Evolutionary conservation across 2,329 filamentous ascomycete genomes (phyloP), one percentile per base, ranked within the genome.

Genomic region (Orbilia javanica): DNA sequence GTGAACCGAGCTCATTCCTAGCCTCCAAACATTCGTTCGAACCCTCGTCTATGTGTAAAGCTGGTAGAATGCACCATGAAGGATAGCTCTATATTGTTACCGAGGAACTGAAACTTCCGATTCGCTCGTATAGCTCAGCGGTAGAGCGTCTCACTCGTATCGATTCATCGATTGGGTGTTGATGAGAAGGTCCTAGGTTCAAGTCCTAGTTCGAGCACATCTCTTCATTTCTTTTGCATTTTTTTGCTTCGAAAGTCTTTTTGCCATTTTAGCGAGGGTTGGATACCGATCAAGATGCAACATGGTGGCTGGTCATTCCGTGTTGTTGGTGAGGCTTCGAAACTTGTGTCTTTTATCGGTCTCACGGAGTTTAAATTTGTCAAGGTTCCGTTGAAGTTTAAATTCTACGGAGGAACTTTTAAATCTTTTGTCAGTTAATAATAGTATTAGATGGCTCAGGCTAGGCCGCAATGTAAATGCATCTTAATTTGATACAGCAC

Each of bases 81-180:
- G 25, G 31, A 4, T 53, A 20, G 15, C 22, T 44, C 25, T 10
- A 68, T 31, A 68, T 68, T 2, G 10, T n/a, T 8, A 42, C 13
- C 7, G 1, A 10, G 1, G 6, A 39, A 2, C 48, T 55, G 64
- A 44, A 39, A 63, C 10, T 42, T 36, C n/a, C 62, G 53, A 67
- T 53, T 55, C 66, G 74, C 74, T 67, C 74, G 67, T 72, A 78
- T 78, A 72, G 74, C 74, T 78, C 74, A 78, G 74, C 74, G 74
- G 74, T 78, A 78, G 74, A 78, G 74, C 74, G 74, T 78, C 74
- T 78, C 74, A 78, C 74, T 78, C 74, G 74, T 78, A 77, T 77
- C 72, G 52, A 57, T 46, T 25, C 29, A 11, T 50, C 44, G 72
- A 76, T 69, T 69, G 55, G 60, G 67, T 69, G 68, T 74, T 55